Evolutionary conservation across 208 protist species (phyloP), one percentile per base, ranked within the genome.

Genomic region (Vickermania ingenoplastis): DNA sequence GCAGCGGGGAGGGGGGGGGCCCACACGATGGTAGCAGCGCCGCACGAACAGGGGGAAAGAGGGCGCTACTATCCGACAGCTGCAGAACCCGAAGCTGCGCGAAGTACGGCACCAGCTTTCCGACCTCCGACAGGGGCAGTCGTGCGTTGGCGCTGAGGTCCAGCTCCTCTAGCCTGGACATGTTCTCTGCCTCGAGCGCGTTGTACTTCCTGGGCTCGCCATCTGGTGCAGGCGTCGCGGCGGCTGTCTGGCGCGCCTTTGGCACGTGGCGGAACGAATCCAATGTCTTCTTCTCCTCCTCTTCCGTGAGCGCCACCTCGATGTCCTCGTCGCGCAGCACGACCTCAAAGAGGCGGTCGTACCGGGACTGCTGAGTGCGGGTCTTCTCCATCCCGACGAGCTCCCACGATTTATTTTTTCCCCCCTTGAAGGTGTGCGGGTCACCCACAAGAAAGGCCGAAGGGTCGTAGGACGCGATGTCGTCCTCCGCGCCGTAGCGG

Each of bases 311-410:
- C 0, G 78, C 78, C 23, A 79, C 71, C 7, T 63, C 83, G 45
- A 95, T 81, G 55, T 59, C 67, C 50, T 69, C 73, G 50, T 73
- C 51, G 21, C 74, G 77, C 28, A 95, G 73, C 41, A 86, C 78
- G 23, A 92, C 79, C 24, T 89, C 71, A 2, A 75, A 57, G 7
- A 95, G 75, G 0, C 57, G 51, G 57, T 83, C 61, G 62, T 86
- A 85, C 22, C 72, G 62, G 17, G 67, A 68, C 66, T 95, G 88
- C 57, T 75, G 71, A 50, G 36, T 31, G 4, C 81, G 70, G 0
- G 82, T 79, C 56, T 87, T 67, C 45, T 89, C 82, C 67, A 87
- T 88, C 22, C 88, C 88, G 0, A 95, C 83, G 50, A 95, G 75
- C 41, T 86, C 78, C 88, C 88, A 95, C 50, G 73, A 87, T 26